phyloP scores from a whole-genome alignment of 441 rosid species.

The Rhodomyrtus psidioides region DNA sequence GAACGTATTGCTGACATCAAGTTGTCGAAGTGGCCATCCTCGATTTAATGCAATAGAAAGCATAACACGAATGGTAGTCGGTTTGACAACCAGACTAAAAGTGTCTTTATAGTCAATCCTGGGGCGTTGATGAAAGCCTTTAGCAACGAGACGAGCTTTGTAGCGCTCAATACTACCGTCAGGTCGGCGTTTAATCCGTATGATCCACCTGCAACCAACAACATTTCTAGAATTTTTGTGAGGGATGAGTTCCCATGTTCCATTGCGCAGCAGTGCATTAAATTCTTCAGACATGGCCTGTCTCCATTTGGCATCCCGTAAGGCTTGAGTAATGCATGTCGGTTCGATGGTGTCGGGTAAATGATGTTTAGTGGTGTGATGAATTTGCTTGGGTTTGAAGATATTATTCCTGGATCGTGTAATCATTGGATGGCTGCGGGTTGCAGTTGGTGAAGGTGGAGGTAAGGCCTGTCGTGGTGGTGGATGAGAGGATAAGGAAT shows the following conservation, averaged over 20 bases:
- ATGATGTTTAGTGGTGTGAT: not conserved
- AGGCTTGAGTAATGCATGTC: not conserved
- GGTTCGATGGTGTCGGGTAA: not conserved
- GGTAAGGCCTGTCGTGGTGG: not conserved
- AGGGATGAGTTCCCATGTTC: not conserved
- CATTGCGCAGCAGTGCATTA: not conserved
- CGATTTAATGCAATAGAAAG: not conserved
- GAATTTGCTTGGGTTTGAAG: not conserved
- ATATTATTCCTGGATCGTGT: too few species aligned
- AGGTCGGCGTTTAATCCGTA: not conserved
- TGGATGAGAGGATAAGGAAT: too few species aligned
- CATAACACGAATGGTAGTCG: not conserved
- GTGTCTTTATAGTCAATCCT: not conserved
- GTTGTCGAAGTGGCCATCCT: not conserved
- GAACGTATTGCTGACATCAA: not conserved
- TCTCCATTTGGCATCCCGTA: not conserved
- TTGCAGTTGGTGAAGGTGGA: not conserved
- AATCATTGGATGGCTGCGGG: not conserved
- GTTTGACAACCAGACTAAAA: not conserved
- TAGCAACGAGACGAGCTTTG: not conserved
- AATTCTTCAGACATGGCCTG: not conserved
- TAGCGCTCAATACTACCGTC: rapidly evolving
- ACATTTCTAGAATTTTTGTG: not conserved
- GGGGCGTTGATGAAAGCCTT: not conserved
- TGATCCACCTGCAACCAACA: not conserved